phyloP scores from a whole-genome alignment of 495 filamentous ascomycete species.

The Pseudomonodictys pantanalensis region DNA sequence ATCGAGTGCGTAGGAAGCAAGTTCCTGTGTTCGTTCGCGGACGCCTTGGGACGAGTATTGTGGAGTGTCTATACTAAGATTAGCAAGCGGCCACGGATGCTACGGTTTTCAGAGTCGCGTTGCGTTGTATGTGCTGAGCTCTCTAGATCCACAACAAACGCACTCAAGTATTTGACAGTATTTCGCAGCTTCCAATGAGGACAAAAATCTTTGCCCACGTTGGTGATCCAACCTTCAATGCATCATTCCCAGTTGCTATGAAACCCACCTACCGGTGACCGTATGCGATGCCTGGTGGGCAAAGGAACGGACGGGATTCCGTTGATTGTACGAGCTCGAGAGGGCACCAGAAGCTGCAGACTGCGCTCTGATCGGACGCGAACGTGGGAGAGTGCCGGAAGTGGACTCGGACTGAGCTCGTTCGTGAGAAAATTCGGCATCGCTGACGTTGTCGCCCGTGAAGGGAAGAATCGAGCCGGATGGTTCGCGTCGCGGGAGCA shows the following conservation, averaged over 20 bases:
- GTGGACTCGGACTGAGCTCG: neutral
- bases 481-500: conserved; percentile 1
- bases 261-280: no score
- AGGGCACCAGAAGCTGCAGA: conserved; percentile 27
- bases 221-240: no score
- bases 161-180: no score
- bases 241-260: no score
- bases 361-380: conserved; percentile 25
- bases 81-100: neutral
- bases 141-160: no score
- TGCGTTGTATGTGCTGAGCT: no score
- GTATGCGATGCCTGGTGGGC: conserved; percentile 71
- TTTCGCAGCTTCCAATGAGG: no score
- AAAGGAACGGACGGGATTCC: conserved; percentile 74
- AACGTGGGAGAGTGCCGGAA: conserved; percentile 8
- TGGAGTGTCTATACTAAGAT: conserved; percentile 56
- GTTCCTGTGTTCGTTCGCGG: conserved; percentile 84
- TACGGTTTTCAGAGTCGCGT: no score
- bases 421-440: conserved; percentile 22
- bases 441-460: conserved; percentile 26
- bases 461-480: conserved; percentile 33
- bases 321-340: conserved; percentile 51
- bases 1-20: conserved; percentile 82
- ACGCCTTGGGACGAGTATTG: conserved; percentile 73
- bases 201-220: no score